Percentiles rank a stretch among this genome's conserved stretches.
These are phyloP conservation scores for Alternaria gaisen DNA, from an alignment of 2,329 filamentous ascomycete genomes.

Conservation along the genomic window DNA sequence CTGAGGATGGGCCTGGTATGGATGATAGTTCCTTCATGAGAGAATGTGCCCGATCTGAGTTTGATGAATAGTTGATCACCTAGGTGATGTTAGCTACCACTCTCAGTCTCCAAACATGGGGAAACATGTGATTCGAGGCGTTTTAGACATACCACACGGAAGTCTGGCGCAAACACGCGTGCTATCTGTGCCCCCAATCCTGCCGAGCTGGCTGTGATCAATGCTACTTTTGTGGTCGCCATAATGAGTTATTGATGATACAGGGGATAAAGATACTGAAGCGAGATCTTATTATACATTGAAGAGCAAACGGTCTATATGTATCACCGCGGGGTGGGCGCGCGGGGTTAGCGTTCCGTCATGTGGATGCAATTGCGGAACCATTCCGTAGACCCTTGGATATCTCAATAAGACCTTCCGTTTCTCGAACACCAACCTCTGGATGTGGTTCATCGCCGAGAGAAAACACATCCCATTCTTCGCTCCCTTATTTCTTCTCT, in stretches of 20 bases:
- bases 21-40: conserved; percentile 54
- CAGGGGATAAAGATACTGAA: not conserved
- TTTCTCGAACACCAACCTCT: too few species aligned
- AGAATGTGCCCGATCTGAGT: conserved; percentile 51
- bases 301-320: not conserved
- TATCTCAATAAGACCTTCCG: not conserved
- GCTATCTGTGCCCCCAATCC: conserved; percentile 60
- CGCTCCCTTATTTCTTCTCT: not conserved
- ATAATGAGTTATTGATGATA: conserved; percentile 23
- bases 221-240: conserved; percentile 55
- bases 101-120: not conserved
- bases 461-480: not conserved
- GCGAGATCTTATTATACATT: not conserved
- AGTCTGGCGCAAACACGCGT: conserved; percentile 57
- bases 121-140: not conserved
- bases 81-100: conserved; percentile 17
- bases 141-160: conserved; percentile 51
- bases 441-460: not conserved
- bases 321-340: conserved; percentile 6
- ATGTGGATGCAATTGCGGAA: conserved; percentile 7
- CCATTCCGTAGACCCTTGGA: conserved; percentile 1
- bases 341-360: conserved; percentile 11
- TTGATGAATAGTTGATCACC: conserved; percentile 60
- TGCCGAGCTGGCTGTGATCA: conserved; percentile 60
- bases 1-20: conserved; percentile 44